These are phyloP conservation scores for Leccinum disarticulatum DNA, from an alignment of 768 basidiomycete genomes.

Conservation along the genomic window DNA sequence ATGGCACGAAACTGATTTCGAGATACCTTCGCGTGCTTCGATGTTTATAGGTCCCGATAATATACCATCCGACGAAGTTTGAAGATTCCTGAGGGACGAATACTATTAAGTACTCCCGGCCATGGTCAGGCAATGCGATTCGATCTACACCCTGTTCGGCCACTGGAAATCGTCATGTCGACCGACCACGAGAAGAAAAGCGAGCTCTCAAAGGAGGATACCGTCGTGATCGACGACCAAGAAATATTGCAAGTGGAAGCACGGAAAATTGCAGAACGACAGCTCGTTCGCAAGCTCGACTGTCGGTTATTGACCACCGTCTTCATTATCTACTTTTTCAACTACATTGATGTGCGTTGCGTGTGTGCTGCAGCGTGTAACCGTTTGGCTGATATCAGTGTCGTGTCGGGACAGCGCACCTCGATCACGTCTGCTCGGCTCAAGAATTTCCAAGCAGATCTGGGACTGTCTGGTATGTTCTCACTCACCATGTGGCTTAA, in stretches of 20 bases:
- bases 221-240: not conserved
- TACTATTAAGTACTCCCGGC: not conserved
- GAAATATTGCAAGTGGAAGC: conserved; percentile 3
- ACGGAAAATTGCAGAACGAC: conserved; percentile 15
- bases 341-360: conserved; percentile 59
- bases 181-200: conserved; percentile 14
- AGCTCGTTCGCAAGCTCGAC: conserved; percentile 57
- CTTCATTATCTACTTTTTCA: conserved; percentile 63
- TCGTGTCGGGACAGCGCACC: too few species aligned
- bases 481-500: too few species aligned
- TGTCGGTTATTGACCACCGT: conserved; percentile 55
- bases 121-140: not conserved
- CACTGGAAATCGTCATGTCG: conserved; percentile 12
- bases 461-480: too few species aligned
- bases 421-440: too few species aligned
- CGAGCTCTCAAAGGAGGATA: conserved; percentile 5
- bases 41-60: too few species aligned
- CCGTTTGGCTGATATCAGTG: not conserved
- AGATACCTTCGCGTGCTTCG: too few species aligned
- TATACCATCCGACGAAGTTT: too few species aligned
- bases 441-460: too few species aligned
- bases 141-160: not conserved
- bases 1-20: too few species aligned
- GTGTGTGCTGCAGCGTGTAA: not conserved
- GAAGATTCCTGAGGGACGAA: not conserved